Evolutionary conservation across 1,284 basidiomycete species (phyloP), one percentile per base, ranked within the genome.

Genomic region (Schizophyllum commune): DNA sequence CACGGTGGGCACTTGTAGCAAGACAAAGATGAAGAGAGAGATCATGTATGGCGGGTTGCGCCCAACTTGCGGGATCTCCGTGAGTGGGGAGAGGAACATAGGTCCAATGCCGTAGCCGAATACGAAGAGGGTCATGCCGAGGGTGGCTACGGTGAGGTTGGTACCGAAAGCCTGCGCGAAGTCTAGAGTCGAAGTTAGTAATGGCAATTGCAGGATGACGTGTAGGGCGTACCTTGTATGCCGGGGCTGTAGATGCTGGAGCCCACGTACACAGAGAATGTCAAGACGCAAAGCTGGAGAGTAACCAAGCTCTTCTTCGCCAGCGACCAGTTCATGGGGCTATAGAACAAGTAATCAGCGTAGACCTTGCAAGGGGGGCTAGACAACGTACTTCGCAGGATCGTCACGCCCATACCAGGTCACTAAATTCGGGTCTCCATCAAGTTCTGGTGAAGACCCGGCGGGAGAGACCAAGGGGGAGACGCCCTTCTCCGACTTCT

Each of bases 1-100:
- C 2, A 84, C 83, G 57, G 81, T 83, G 2, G 84, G 85, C 53
- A 88, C 73, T 66, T 83, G 80, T 66, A 82, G 79, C 11, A 75
- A 71, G 6, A 80, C 79, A 71, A 85, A 88, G 57, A 81, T 68
- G 64, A 80, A 64, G 64, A 85, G 82, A 5, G 82, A 74, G 56
- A 77, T 61, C 66, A 86, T 74, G 70, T 87, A 85, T 56, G 84
- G 70, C 4, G 79, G 76, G 47, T 79, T 77, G 3, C 75, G 70
- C 13, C 76, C 76, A 56, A 76, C 59, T 6, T 66, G 62, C 1
- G 74, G 71, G 52, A 74, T 70, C 68, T 89, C 86, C 32, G 80
- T 82, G 0, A 84, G 70, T 6, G 81, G 80, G 6, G 79, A 77
- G 73, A 81, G 81, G 34, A 83, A 69, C 61, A 84, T 74, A 0